Evolutionary conservation across 2,329 filamentous ascomycete genomes (phyloP), one percentile per base, ranked within the genome.

Genomic region (Diaporthe sp.): DNA sequence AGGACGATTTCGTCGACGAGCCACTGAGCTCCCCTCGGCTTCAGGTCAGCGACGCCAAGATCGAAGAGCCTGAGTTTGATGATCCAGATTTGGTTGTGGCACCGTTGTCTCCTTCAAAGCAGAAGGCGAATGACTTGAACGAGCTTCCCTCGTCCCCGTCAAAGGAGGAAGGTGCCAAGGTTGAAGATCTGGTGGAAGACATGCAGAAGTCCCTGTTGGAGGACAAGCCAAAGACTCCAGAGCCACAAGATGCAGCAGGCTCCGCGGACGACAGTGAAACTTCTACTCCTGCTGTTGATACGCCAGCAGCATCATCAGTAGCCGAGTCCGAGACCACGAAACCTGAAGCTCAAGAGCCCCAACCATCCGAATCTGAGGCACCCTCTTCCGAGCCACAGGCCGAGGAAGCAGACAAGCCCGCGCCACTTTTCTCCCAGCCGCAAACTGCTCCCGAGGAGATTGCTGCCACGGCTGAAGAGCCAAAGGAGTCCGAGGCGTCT

Each of bases 1-100:
- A 94, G 73, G 92, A 93, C 71, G 92, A 95, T 75, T 94, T 96
- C 81, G 93, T 95, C 28, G 94, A 96, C 77, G 94, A 96, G 82
- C 93, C 94, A 3, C 86, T 95, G 25, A 94, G 91, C 78, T 94
- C 94, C 4, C 91, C 91, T 3, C 87, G 88, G 7, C 87, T 96
- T 12, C 88, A 91, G 25, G 87, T 94, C 25, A 89, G 90, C 65
- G 90, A 90, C 44, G 88, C 91, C 76, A 90, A 89, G 60, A 83
- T 89, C 6, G 89, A 89, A 17, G 84, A 88, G 74, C 84, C 85
- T 51, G 84, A 86, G 2, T 89, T 90, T 74, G 88, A 90, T n/a
- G 89, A 91, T 28, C 86, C 88, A 0, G 88, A 90, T 39, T 82
- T 92, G 68, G 83, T 91, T 3, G 90, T 92, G 62, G 86, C 88